Evolutionary conservation across 2,329 filamentous ascomycete species (phyloP), one percentile per base, ranked within the genome.

Genomic region (Fusarium sp.): DNA sequence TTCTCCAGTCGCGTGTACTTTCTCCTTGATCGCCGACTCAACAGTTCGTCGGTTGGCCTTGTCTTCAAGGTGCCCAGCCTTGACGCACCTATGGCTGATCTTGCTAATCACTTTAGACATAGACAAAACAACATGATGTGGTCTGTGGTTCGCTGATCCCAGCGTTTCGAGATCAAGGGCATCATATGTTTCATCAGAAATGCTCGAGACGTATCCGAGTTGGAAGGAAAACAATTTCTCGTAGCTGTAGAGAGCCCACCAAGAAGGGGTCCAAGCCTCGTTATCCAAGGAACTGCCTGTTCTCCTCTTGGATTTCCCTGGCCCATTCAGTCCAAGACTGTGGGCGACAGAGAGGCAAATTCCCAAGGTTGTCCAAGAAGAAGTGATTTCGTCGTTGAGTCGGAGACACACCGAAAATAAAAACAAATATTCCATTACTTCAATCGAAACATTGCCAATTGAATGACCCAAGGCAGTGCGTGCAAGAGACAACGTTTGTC

Each of bases 161-260:
- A 11, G 11, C 1, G 8, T 1, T 4, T 48, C 58, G 0, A 43
- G 5, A 3, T 56, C 34, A 0, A 63, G 8, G 0, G 4, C 38
- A 3, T 56, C 36, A 2, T 63, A 63, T 1, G 36, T 9, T 3
- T 63, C 58, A 7, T 63, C 59, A 0, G 48, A 63, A 0, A 63
- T 63, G 0, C 28, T 56, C 0, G 59, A 63, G 0, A 48, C 59
- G 2, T 56, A 63, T 2, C 59, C 59, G 1, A 63, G 24, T 7
- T 63, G 59, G 11, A 63, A 63, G 0, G 59, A 63, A 9, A 63
- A 63, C 0, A 63, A 3, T 17, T 63, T 63, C 18, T 63, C 59
- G 2, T 63, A 63, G 14, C 48, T 56, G 2, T 63, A 63, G 0
- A 63, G 4, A 4, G 48, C 58, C 58, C 59, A 63, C 59, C 59